These are phyloP conservation scores for Rhododendron vialii DNA, from an alignment of 148 eudicot genomes.

Conservation along the genomic window DNA sequence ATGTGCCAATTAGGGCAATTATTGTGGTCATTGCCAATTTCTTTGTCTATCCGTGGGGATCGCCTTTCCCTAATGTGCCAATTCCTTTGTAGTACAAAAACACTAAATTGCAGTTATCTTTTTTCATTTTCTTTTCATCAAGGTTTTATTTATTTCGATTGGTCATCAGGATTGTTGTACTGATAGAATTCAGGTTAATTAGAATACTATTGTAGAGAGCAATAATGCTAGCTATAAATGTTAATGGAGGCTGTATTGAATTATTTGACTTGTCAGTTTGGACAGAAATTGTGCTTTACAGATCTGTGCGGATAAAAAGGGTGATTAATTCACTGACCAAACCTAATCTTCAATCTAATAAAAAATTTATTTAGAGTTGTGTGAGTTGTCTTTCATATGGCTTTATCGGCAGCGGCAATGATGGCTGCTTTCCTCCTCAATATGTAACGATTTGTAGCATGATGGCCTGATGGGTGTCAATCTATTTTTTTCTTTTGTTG, in stretches of 20 bases:
- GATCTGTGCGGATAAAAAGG: neutral
- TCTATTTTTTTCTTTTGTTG: neutral
- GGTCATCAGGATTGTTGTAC: neutral
- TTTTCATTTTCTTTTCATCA: no score
- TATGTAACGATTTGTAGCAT: neutral
- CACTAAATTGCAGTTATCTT: no score
- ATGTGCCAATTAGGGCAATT: no score
- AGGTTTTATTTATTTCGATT: no score
- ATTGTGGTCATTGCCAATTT: no score
- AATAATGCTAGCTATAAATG: neutral
- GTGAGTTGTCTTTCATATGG: neutral
- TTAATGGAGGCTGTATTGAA: neutral
- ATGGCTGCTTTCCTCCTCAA: neutral
- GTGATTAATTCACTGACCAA: neutral
- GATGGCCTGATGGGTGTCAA: neutral
- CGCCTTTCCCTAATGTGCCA: neutral
- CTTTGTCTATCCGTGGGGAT: no score
- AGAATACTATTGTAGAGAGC: neutral
- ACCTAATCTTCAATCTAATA: neutral
- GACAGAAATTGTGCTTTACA: neutral
- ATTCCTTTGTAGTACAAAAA: neutral
- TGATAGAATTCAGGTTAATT: neutral
- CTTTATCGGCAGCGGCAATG: neutral
- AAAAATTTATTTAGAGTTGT: neutral
- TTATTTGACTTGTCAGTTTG: neutral